Evolutionary conservation across 2,329 filamentous ascomycete species (phyloP).

Genomic region (Rhynchosporium secalis): DNA sequence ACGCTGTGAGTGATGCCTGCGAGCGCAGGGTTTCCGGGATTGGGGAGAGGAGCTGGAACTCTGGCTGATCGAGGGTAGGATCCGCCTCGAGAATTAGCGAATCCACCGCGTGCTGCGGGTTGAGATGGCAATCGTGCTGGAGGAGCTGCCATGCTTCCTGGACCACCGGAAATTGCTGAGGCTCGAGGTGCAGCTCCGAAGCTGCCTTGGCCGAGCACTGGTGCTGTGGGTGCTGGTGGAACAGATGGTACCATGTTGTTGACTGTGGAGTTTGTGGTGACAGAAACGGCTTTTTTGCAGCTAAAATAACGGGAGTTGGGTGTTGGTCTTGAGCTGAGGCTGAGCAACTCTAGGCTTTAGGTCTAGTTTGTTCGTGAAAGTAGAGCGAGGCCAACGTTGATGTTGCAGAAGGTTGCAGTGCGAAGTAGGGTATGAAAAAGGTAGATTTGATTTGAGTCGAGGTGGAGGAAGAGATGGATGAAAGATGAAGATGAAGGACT

Average conservation of each 20-base stretch:
- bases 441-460: background rate
- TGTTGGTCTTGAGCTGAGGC: background rate
- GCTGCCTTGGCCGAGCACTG: conserved; percentile 8
- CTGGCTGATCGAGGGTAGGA: background rate
- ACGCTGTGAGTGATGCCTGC: background rate
- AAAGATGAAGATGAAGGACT: background rate
- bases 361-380: background rate
- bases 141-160: background rate
- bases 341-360: background rate
- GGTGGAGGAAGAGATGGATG: background rate
- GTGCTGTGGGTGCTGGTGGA: conserved; percentile 5
- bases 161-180: background rate
- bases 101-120: background rate
- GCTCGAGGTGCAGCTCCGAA: background rate
- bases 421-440: background rate
- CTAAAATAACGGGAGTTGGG: background rate
- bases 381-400: background rate
- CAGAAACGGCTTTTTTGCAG: background rate
- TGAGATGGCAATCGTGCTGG: background rate
- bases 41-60: background rate
- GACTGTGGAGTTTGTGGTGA: background rate
- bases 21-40: background rate
- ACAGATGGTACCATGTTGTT: conserved; percentile 12
- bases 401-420: background rate
- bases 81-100: background rate